These are phyloP conservation scores for Phytopythium sindhum DNA, from an alignment of 352 stramenopile genomes.

Conservation along the genomic window DNA sequence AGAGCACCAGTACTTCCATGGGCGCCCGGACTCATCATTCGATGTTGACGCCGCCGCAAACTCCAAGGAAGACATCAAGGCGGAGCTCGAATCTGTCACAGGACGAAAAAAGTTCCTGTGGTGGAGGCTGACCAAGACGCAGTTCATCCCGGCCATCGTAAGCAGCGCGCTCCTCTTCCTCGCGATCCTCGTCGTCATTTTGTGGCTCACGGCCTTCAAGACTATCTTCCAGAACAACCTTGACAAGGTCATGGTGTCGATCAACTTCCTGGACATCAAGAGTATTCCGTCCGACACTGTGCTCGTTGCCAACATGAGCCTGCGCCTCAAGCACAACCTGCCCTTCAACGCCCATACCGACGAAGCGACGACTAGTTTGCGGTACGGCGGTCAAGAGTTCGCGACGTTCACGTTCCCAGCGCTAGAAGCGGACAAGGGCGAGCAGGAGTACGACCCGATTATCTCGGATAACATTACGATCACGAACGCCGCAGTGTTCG, in stretches of 20 bases:
- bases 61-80: conserved; percentile 18
- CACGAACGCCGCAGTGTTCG: conserved; percentile 37
- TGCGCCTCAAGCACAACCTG: conserved; percentile 45
- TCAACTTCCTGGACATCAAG: conserved; percentile 74
- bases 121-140: conserved; percentile 51
- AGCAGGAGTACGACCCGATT: conserved; percentile 29
- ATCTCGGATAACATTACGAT: conserved; percentile 31
- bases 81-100: conserved; percentile 17
- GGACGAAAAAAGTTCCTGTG: conserved; percentile 46
- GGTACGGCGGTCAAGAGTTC: conserved; percentile 45
- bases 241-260: conserved; percentile 47
- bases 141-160: conserved; percentile 45
- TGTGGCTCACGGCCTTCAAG: conserved; percentile 50
- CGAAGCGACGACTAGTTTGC: conserved; percentile 32
- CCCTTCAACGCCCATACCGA: conserved; percentile 40
- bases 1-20: conserved; percentile 16
- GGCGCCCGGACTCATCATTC: conserved; percentile 24
- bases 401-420: conserved; percentile 40
- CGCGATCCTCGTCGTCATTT: conserved; percentile 48
- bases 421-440: conserved; percentile 38
- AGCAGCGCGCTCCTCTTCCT: conserved; percentile 30
- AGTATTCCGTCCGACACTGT: conserved; percentile 30
- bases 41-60: conserved; percentile 20
- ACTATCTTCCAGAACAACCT: conserved; percentile 57
- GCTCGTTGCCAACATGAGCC: conserved; percentile 44